phyloP scores from a whole-genome alignment of 495 filamentous ascomycete genomes.

The Letharia columbiana region DNA sequence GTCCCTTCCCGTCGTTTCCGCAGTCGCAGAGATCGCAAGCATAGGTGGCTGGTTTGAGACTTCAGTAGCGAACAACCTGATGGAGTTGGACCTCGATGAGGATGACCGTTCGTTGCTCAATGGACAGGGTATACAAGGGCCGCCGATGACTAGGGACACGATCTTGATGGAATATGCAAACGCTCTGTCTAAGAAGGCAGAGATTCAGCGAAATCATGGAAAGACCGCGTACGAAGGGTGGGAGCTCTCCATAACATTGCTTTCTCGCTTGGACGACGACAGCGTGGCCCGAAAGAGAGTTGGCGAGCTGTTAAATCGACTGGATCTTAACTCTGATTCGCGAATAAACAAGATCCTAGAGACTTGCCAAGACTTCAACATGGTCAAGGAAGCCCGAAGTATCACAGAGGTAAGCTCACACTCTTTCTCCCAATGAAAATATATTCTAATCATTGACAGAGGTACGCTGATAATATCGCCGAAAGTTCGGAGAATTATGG shows the following conservation, averaged over 20 bases:
- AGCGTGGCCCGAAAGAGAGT: constrained; percentile 58
- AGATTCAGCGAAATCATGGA: constrained; percentile 29
- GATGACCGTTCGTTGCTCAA: constrained; percentile 56
- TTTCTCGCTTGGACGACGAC: constrained; percentile 63
- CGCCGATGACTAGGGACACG: constrained; percentile 49
- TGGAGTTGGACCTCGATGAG: constrained; percentile 40
- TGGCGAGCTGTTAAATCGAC: constrained; percentile 49
- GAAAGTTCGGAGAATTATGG: constrained; percentile 64
- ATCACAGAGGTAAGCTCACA: constrained; percentile 62
- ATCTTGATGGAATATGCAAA: constrained; percentile 65
- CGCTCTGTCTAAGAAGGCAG: constrained; percentile 39
- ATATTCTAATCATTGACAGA: constrained; percentile 39
- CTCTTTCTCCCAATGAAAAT: constrained; percentile 5
- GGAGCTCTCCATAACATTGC: constrained; percentile 72
- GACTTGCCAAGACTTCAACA: constrained; percentile 58
- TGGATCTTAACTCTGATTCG: constrained; percentile 54
- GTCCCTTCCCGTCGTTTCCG: constrained; percentile 66
- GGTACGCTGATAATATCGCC: constrained; percentile 64
- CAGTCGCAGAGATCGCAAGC: constrained; percentile 70
- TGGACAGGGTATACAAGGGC: constrained; percentile 39
- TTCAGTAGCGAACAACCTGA: constrained; percentile 23
- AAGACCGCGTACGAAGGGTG: constrained; percentile 57
- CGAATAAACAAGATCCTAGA: constrained; percentile 69
- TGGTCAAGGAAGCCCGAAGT: constrained; percentile 60
- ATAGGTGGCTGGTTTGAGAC: constrained; percentile 62